Evolutionary conservation across 306 rosid species (phyloP).

Genomic region (Glycine tomentella): DNA sequence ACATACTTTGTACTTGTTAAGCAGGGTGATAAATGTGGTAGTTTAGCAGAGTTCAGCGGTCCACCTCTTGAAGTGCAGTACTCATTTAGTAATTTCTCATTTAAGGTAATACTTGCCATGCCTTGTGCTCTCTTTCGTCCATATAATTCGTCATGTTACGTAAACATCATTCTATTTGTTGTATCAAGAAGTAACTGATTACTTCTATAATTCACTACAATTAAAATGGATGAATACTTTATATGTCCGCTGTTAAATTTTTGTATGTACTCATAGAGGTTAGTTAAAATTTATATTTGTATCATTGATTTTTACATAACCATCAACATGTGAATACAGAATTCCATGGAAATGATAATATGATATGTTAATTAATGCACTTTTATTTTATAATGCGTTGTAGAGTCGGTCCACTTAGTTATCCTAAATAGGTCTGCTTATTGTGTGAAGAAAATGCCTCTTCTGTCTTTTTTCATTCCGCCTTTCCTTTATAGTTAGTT

Average conservation of each 20-base stretch:
- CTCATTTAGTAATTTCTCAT: constrained; percentile 97
- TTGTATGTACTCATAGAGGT: neutral
- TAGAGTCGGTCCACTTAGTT: constrained; percentile 16
- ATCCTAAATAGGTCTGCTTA: neutral
- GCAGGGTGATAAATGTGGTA: constrained; percentile 93
- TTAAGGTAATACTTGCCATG: constrained; percentile 69
- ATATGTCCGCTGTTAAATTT: neutral
- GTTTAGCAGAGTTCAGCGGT: constrained; percentile 69
- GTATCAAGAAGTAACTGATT: neutral
- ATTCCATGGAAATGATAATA: neutral
- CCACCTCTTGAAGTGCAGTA: constrained; percentile 67
- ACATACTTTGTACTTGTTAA: constrained; percentile 37
- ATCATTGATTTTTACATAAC: neutral
- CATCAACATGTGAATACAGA: neutral
- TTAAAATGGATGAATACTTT: neutral
- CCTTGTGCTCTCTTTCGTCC: constrained; percentile 22
- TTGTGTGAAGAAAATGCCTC: neutral
- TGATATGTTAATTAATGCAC: neutral
- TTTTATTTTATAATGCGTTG: constrained; percentile 9
- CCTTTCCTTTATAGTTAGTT: neutral
- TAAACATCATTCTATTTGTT: constrained; percentile 19
- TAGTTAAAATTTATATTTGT: constrained; percentile 4
- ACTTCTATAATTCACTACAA: neutral
- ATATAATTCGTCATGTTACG: neutral
- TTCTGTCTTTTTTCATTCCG: neutral